Evolutionary conservation across 2,329 filamentous ascomycete genomes (phyloP), one percentile per base, ranked within the genome.

Genomic region (Pestalotiopsis sp.): DNA sequence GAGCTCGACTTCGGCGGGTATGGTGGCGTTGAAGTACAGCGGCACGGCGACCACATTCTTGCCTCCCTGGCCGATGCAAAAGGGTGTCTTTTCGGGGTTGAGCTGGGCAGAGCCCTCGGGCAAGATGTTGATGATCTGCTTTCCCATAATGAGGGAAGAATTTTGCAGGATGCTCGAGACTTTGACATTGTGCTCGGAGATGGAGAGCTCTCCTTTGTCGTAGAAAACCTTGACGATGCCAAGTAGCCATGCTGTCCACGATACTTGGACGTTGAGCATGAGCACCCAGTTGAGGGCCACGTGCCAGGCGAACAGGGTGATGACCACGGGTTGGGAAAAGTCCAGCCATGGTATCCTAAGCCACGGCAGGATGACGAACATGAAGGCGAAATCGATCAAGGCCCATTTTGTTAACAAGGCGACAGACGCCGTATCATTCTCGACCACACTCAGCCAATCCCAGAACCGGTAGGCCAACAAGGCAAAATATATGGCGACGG

Each of bases 271-370:
- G 72, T 94, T 92, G 79, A 97, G 97, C 95, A 98, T 98, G 74
- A 98, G 83, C 84, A 97, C 91, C 74, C 91, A 92, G 83, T 98
- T 94, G 66, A 93, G 80, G 2, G 92, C 77, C 2, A 91, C 87
- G 79, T 98, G 94, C 3, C 86, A 73, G 61, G 92, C 80, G 76
- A 96, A 97, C 25, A 95, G 82, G 39, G 88, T 83, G 57, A 92
- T 87, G 67, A 93, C 92, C 0, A 90, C 90, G 45, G 89, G 87
- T 76, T 93, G 92, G 58, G 93, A 93, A 84, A 95, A 93, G 83
- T 98, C 94, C 69, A 99, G 85, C 97, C 96, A 99, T 69, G 96
- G 96, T 86, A 99, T 97, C 78, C 93, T 90, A 75, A 99, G 81
- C 73, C 92, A 89, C 20, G 97, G 95, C 67, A 99, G 83, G 7